Evolutionary conservation across 305 asterid species (phyloP), one percentile per base, ranked within the genome.

Genomic region (Salvia sclarea): DNA sequence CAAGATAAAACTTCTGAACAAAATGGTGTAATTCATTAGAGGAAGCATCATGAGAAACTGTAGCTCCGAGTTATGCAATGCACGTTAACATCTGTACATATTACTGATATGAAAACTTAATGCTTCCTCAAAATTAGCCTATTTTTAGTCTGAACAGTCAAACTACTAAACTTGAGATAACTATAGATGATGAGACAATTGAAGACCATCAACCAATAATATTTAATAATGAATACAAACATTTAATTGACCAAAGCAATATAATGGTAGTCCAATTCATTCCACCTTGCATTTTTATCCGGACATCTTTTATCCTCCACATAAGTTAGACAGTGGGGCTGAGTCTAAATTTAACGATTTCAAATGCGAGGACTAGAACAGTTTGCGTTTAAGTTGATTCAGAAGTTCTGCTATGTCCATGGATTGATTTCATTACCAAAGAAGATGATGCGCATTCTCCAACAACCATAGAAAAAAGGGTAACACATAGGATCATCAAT

Each of bases 1-100:
- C 61, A 49, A 41, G n/a, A 70, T 53, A 52, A 17, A 63, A 61
- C 25, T 54, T 6, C 33, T 1, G 16, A 57, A 65, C 48, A 61
- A 13, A 18, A 62, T 25, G 50, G 55, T 24, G 31, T 22, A 31
- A 24, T 5, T 17, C 49, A 25, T 1, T 21, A 13, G 4, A 16
- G 14, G 16, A 28, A 44, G 22, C 40, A 16, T 20, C 30, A 17
- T 45, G 59, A 56, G 25, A 14, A 22, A 24, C 35, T 37, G 13
- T 6, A 16, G 28, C 50, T 56, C 38, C 61, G 16, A 53, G 8
- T 30, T 20, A 55, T 16, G 61, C 21, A 43, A 45, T 24, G 8
- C 58, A 22, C 25, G 28, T 44, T 60, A 38, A 38, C 18, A n/a
- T 60, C 11, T 6, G 56, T 18, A 20, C 1, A 43, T 41, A 10